Base-by-base conservation (phyloP, 2,329 filamentous ascomycete species). In the Tolypocladium guangdongense region DNA sequence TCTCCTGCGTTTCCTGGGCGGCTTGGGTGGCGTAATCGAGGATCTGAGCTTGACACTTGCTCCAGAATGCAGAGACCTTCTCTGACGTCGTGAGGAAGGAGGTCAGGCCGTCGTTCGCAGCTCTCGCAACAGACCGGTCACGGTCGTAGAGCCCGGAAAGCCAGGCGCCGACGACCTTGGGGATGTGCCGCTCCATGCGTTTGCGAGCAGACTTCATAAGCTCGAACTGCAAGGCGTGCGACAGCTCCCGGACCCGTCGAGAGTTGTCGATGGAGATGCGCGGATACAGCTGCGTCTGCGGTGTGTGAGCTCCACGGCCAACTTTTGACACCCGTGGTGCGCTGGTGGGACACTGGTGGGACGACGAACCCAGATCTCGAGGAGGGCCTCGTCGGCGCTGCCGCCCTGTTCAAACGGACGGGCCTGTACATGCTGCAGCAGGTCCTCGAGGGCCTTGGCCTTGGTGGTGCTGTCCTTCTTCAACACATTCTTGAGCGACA, bases 401-500 rank as follows among this genome's bases (percentile, higher is more conserved):
- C 78, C 81, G 60, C 78, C 73, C 53, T 76, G 62, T 56, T 77
- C 79, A 66, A 66, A 77, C 43, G 69, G 77, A 67, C 74, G 78
- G 14, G 71, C 68, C 58, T 78, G 75, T 39, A 88, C 74, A 64
- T 87, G 80, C 36, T 78, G 68, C 49, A 89, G 77, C 22, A 99
- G 71, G 51, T 97, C 92, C 62, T 97, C 91, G 32, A 99, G 74
- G 0, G 89, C 92, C 68, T 92, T 96, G 8, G 86, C 79, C 67
- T 96, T 95, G 38, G 93, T 99, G 12, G 84, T 95, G 63, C 85
- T 86, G 72, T 96, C 92, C 71, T 93, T 95, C 73, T 97, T 99
- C 50, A 85, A 78, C 4, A 96, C 72, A 61, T 95, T 96, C 70
- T 96, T 95, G 73, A 96, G 89, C n/a, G 85, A 83, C 16, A 97